Base-by-base conservation (phyloP, 2,329 filamentous ascomycete species). In the Penicillium sp. region DNA sequence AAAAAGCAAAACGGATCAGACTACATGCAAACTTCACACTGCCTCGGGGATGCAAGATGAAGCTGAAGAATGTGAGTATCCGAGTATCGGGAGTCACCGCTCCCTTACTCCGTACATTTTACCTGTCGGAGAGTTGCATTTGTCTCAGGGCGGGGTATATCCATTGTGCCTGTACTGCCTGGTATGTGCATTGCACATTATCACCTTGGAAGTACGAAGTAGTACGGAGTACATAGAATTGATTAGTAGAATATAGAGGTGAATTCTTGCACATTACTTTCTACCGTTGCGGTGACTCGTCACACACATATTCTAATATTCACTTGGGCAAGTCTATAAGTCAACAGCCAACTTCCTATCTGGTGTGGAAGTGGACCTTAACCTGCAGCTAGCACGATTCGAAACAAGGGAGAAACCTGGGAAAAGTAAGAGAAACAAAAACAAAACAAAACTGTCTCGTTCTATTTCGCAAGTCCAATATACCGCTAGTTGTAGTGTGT, bases 1-100 rank as follows among this genome's bases (percentile, higher is more conserved):
- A 25, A 13, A 23, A 43, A 33, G 27, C 23, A 17, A 21, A 31
- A 41, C 13, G n/a, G n/a, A 43, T 27, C 25, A 21, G 29, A 29
- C 21, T 25, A 17, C 38, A 49, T 35, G 4, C 21, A 36, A 31
- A 33, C 41, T 31, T 21, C 35, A 52, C 31, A 50, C 38, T 52
- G 9, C 47, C n/a, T 55, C 53, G 47, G 53, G 53, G 53, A 55
- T 55, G 53, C 15, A 38, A 23, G 36, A 17, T 25, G 47, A 42
- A 55, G 47, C 31, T 55, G 47, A 55, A 51, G 53, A 55, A 55
- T 55, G 53, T 57, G 55, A 53, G 29, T 41, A 38, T 47, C 41
- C 52, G 51, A 23, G 31, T 6, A 31, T 31, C 31, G 31, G 31
- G 21, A 60, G 27, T 48, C 49, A 41, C 42, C 55, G 49, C 31